A percentile compares a stretch with the other conserved stretches of the same genome.
These are phyloP conservation scores for Scorias spongiosa DNA, from an alignment of 2,329 filamentous ascomycete genomes.

Conservation along the genomic window DNA sequence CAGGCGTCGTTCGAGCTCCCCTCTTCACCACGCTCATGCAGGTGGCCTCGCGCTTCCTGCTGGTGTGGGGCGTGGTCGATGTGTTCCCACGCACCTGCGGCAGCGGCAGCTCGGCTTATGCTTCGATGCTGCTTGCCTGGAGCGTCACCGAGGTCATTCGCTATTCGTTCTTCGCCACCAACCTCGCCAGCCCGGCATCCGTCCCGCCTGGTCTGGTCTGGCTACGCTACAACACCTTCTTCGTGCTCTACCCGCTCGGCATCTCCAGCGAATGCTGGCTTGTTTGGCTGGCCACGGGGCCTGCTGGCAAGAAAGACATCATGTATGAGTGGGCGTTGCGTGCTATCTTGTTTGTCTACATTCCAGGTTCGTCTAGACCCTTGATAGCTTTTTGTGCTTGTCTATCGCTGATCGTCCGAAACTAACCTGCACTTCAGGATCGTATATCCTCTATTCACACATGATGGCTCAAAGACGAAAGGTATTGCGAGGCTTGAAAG, in stretches of 20 bases:
- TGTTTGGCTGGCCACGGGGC: slow-evolving; percentile 51
- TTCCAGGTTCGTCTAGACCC: slow-evolving; percentile 49
- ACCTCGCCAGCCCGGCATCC: slow-evolving; percentile 32
- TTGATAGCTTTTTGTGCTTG: not conserved
- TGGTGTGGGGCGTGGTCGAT: slow-evolving; percentile 74
- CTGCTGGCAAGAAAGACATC: slow-evolving; percentile 37
- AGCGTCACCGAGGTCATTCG: slow-evolving; percentile 80
- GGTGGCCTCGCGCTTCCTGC: slow-evolving; percentile 69
- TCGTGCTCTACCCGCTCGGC: slow-evolving; percentile 79
- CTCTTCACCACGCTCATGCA: slow-evolving; percentile 79
- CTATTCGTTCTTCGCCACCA: slow-evolving; percentile 79
- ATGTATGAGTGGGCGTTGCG: slow-evolving; percentile 46
- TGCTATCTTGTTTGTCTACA: slow-evolving; percentile 55
- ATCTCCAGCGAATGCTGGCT: slow-evolving; percentile 77
- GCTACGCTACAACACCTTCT: slow-evolving; percentile 67
- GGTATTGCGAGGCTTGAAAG: slow-evolving; percentile 51
- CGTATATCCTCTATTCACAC: slow-evolving; percentile 78
- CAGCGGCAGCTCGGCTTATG: slow-evolving; percentile 43
- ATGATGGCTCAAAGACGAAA: slow-evolving; percentile 87
- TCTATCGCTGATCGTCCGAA: not conserved
- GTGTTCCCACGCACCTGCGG: slow-evolving; percentile 52
- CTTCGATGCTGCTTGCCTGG: slow-evolving; percentile 75
- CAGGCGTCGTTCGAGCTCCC: slow-evolving; percentile 74
- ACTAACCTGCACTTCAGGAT: slow-evolving; percentile 30
- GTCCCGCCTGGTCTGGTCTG: not conserved